Conservation (phyloP, 1,139 yeast species). For the Magnusiomyces sp. region DNA sequence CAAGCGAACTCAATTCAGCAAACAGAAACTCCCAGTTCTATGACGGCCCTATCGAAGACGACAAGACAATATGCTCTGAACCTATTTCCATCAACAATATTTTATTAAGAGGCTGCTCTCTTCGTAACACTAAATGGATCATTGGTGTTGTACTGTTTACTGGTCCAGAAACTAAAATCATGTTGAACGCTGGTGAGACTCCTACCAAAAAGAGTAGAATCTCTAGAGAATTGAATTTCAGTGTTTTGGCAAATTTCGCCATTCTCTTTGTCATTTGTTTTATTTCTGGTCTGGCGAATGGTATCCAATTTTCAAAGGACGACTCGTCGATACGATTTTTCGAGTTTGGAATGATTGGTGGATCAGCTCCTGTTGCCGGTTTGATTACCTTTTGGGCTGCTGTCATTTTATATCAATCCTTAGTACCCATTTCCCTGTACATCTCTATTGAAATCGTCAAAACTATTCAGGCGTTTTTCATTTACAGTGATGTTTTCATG, state of each 20-base stretch:
- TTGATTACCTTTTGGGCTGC: slow-evolving; percentile 82
- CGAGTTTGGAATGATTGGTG: slow-evolving; percentile 59
- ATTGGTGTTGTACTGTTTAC: slow-evolving; percentile 87
- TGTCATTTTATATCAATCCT: slow-evolving; percentile 73
- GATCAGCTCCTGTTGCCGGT: slow-evolving; percentile 70
- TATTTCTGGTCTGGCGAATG: slow-evolving; percentile 75
- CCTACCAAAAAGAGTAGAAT: slow-evolving; percentile 85
- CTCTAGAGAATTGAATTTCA: slow-evolving; percentile 70
- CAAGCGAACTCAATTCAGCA: no score
- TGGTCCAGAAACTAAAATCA: slow-evolving; percentile 85
- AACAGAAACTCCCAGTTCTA: slow-evolving; percentile 16
- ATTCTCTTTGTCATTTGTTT: slow-evolving; percentile 72
- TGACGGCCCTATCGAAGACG: slow-evolving; percentile 16
- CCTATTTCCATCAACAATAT: slow-evolving; percentile 74
- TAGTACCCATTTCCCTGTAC: slow-evolving; percentile 88
- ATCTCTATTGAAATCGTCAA: slow-evolving; percentile 90
- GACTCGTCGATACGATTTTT: slow-evolving; percentile 55
- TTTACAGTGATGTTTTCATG: slow-evolving; percentile 77
- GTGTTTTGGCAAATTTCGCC: slow-evolving; percentile 71
- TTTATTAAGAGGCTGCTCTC: slow-evolving; percentile 80
- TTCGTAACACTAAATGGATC: slow-evolving; percentile 31
- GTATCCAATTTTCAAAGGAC: slow-evolving; percentile 51
- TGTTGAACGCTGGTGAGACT: slow-evolving; percentile 87
- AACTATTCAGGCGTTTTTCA: slow-evolving; percentile 85
- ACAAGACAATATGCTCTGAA: slow-evolving; percentile 37